Base-by-base conservation (phyloP, 225 moss, liverwort and hornwort genomes). In the Pseudoscleropodium purum region DNA sequence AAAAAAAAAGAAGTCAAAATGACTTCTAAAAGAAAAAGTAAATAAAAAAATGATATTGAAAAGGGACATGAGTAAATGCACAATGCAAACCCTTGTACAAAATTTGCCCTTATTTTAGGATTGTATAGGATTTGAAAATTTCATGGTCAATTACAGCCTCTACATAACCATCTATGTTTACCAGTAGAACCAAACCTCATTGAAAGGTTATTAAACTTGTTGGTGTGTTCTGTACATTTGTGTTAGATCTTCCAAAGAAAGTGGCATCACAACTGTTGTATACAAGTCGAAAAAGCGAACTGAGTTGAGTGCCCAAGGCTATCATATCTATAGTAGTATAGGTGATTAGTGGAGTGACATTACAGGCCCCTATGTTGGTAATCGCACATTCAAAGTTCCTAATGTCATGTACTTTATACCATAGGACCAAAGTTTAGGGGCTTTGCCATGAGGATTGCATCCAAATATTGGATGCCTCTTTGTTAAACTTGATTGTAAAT, bases 301-400 rank as follows among this genome's bases (percentile, higher is more conserved):
- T 2, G 92, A 94, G 82, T 88, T 96, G 29, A 90, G 72, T 86
- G 81, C 75, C 34, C 79, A 92, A 83, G 97, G 97, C 30, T 96
- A 94, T 60, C 61, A 83, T 47, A 90, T 98, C 64, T 88, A 94
- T 86, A 94, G 91, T 67, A 91, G 92, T 62, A 62, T 98, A 11
- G 96, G 97, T 49, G 97, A 96, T 87, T 96, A 97, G 27, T 97
- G 96, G 97, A 97, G 96, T 47, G 97, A 96, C 87, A 91, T 96
- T 31, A 75, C 61, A 37, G 96, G 96, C 64, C 93, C 94, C 29
- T 92, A 85, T 75, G 86, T 91, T 36, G 96, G 96, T 34, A 88
- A 90, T 26, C 93, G 96, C 79, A 93, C 95, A 37, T 98, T 98
- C 91, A 96, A 96, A 95, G 92, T 98, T 52, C 95, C 97, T 52